phyloP scores from a whole-genome alignment of 108 stramenopile species.

The Skeletonema potamos region DNA sequence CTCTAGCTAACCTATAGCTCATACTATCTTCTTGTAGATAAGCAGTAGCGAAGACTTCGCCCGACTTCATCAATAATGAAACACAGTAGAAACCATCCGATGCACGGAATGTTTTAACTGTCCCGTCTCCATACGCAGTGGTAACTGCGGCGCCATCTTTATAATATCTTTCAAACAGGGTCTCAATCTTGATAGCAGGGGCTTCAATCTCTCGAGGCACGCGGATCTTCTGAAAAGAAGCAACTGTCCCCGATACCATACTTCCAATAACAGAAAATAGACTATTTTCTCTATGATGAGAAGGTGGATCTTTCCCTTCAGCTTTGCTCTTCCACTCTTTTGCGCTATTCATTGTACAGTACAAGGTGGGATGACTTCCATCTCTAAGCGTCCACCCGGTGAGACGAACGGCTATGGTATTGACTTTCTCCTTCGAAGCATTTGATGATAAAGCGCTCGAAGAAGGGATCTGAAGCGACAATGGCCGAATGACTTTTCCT shows the following conservation, averaged over 20 bases:
- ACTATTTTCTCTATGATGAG: slow-evolving; percentile 43
- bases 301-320: slow-evolving; percentile 15
- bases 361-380: slow-evolving; percentile 66
- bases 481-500: slow-evolving; percentile 58
- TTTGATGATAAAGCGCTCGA: not conserved
- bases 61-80: slow-evolving; percentile 56
- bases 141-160: slow-evolving; percentile 80
- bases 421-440: not conserved
- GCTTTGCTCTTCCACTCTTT: slow-evolving; percentile 66
- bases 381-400: slow-evolving; percentile 78
- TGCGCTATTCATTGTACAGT: slow-evolving; percentile 73
- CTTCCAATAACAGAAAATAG: slow-evolving; percentile 70
- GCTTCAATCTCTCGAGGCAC: slow-evolving; percentile 48
- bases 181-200: slow-evolving; percentile 17
- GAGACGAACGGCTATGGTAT: slow-evolving; percentile 64
- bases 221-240: slow-evolving; percentile 45
- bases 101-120: slow-evolving; percentile 61
- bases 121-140: slow-evolving; percentile 81
- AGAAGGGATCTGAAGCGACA: slow-evolving; percentile 8
- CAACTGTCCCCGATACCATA: slow-evolving; percentile 57
- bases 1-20: slow-evolving; percentile 72
- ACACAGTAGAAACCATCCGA: slow-evolving; percentile 83
- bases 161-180: slow-evolving; percentile 68
- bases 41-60: slow-evolving; percentile 47
- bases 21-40: slow-evolving; percentile 66